A percentile compares a stretch with the other conserved stretches of the same genome.
phyloP scores from a whole-genome alignment of 768 basidiomycete species.

The Tylopilus intermedius region DNA sequence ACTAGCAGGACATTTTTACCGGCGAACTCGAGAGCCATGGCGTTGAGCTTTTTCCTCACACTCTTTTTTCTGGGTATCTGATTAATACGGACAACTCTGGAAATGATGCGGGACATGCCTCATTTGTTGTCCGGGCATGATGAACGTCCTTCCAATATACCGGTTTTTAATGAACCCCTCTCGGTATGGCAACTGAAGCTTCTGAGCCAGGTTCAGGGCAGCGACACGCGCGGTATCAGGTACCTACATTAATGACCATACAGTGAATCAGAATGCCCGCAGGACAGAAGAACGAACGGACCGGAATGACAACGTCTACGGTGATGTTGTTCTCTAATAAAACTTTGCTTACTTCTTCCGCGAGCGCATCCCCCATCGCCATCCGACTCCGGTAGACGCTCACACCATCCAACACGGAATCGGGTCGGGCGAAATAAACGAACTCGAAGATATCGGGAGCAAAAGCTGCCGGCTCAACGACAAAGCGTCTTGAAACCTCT shows the following conservation, averaged over 20 bases:
- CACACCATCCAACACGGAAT: slow-evolving; percentile 95
- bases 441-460: slow-evolving; percentile 99
- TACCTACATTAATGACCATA: slow-evolving; percentile 44
- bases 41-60: slow-evolving; percentile 91
- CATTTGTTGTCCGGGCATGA: slow-evolving; percentile 99
- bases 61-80: slow-evolving; percentile 68
- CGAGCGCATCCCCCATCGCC: slow-evolving; percentile 98
- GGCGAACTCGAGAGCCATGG: slow-evolving; percentile 95
- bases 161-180: slow-evolving; percentile 99
- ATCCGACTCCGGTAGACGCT: slow-evolving; percentile 96
- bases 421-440: slow-evolving; percentile 97
- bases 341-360: slow-evolving; percentile 76
- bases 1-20: slow-evolving; percentile 92
- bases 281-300: slow-evolving; percentile 25
- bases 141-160: slow-evolving; percentile 96
- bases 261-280: neutral
- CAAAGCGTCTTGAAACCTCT: slow-evolving; percentile 69
- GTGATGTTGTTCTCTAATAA: slow-evolving; percentile 60
- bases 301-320: slow-evolving; percentile 96
- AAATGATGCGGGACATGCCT: slow-evolving; percentile 42
- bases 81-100: neutral
- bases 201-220: slow-evolving; percentile 91
- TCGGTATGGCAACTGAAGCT: slow-evolving; percentile 82
- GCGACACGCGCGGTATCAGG: slow-evolving; percentile 97
- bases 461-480: slow-evolving; percentile 66